Evolutionary conservation across 164 flowering plant species (phyloP), one percentile per base, ranked within the genome.

Genomic region (Buxus sempervirens): DNA sequence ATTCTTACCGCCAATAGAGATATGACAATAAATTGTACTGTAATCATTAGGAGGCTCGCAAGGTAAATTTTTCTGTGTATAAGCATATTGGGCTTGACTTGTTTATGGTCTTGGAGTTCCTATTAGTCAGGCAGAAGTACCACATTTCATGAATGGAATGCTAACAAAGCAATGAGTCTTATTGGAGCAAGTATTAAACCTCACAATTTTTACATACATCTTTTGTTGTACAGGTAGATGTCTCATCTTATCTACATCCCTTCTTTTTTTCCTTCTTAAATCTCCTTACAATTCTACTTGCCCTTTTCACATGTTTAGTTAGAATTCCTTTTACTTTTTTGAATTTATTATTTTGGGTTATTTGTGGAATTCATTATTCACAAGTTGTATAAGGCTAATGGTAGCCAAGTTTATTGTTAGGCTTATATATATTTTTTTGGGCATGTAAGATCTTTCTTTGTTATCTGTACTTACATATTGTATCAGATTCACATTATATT

Each of bases 181-280:
- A 90, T 95, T 66, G 99, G 99, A 75, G 91, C 99, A 49, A 85
- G 60, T 75, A 82, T 92, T 32, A 81, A 86, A 86, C 99, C 99
- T 80, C 99, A 95, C 73, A 92, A 88, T 70, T 88, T 95, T 80
- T 95, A 90, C 72, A 81, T 92, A 60, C 98, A 95, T 95, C 99
- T 70, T 83, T 86, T 63, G 68, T 92, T 77, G 88, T 88, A 54
- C 89, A 87, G 99, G 99, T 90, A 75, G 20, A 15, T 51, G 15
- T 13, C 5, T 10, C 4, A 59, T 27, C 16, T 19, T n/a, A 53
- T 9, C 59, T 32, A 19, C 57, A 18, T 55, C 58, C n/a, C 25
- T 23, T 32, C 7, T 32, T 32, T 32, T 32, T 32, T 32, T 32
- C 38, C 38, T 32, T 32, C 7, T 32, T 32, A 3, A 32, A 32